A percentile compares a stretch with the other conserved stretches of the same genome.
These are phyloP conservation scores for Lachancea lanzarotensis DNA, from an alignment of 805 yeast genomes.

Conservation along the genomic window DNA sequence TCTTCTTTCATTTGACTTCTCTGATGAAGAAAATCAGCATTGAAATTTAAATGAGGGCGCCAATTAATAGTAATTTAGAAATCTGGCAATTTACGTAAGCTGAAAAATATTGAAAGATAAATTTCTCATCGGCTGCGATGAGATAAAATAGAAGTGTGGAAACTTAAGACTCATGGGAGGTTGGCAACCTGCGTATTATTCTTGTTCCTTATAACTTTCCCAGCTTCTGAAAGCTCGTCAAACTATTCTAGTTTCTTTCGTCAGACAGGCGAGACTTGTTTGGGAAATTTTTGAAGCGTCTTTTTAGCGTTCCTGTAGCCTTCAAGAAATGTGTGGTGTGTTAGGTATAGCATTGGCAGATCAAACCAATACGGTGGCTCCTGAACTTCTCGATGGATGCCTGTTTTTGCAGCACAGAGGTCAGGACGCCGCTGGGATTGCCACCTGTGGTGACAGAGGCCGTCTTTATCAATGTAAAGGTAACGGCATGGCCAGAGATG, in stretches of 20 bases:
- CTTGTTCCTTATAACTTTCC: background rate
- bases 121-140: background rate
- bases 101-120: background rate
- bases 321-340: constrained; percentile 79
- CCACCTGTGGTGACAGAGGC: constrained; percentile 90
- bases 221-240: background rate
- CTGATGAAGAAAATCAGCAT: no score
- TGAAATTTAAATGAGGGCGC: no score
- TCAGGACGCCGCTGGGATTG: constrained; percentile 99
- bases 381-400: constrained; percentile 88
- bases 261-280: background rate
- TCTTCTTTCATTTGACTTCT: no score
- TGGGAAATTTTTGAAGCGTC: background rate
- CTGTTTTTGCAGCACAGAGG: constrained; percentile 94
- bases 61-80: background rate
- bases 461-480: constrained; percentile 96
- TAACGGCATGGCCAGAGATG: constrained; percentile 97
- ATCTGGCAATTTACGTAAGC: background rate
- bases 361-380: constrained; percentile 65
- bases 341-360: constrained; percentile 81
- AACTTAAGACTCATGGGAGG: no score
- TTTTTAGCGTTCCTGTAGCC: background rate
- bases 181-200: no score
- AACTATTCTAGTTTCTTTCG: background rate
- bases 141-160: background rate